A percentile compares a stretch with the other conserved stretches of the same genome.
These are phyloP conservation scores for Asterophora parasitica DNA, from an alignment of 768 basidiomycete species.

Conservation along the genomic window DNA sequence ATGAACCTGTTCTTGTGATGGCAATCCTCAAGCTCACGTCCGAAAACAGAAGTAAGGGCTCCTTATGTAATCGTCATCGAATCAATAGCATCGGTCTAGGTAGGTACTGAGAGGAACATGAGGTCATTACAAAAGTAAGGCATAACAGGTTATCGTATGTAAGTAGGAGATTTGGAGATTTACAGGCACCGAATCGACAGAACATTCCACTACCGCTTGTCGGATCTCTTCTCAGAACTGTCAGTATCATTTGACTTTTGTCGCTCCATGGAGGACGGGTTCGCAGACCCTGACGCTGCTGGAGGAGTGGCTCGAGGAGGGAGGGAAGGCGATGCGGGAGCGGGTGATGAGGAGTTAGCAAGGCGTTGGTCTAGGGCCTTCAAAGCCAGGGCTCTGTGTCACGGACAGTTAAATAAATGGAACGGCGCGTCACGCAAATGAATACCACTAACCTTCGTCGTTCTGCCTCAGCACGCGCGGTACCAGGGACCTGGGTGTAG, in stretches of 20 bases:
- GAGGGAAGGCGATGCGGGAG: conserved; percentile 27
- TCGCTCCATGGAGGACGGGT: conserved; percentile 19
- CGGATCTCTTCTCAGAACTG: conserved; percentile 26
- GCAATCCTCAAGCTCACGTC: background rate
- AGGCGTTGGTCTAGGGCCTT: conserved; percentile 95
- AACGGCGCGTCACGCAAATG: background rate
- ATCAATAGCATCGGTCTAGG: background rate
- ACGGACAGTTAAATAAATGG: conserved; percentile 4
- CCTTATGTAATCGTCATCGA: conserved; percentile 14
- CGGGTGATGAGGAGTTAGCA: conserved; percentile 55
- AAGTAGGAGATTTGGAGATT: conserved; percentile 5
- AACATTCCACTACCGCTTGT: conserved; percentile 20
- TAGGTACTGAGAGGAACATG: background rate
- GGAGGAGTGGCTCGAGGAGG: conserved; percentile 29
- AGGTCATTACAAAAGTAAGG: conserved; percentile 10
- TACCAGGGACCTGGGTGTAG: conserved; percentile 77
- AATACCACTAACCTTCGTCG: conserved; percentile 65
- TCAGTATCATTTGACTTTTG: conserved; percentile 36
- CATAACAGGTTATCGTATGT: conserved; percentile 13
- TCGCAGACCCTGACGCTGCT: conserved; percentile 23
- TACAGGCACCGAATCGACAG: background rate
- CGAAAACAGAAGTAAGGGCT: background rate
- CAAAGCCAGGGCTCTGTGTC: conserved; percentile 81
- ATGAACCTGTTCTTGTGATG: conserved; percentile 15
- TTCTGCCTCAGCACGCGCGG: conserved; percentile 94